Percentiles rank a stretch among this genome's conserved stretches.
Conservation (phyloP, 176 grass and related monocot genomes). For the Phyllostachys edulis region DNA sequence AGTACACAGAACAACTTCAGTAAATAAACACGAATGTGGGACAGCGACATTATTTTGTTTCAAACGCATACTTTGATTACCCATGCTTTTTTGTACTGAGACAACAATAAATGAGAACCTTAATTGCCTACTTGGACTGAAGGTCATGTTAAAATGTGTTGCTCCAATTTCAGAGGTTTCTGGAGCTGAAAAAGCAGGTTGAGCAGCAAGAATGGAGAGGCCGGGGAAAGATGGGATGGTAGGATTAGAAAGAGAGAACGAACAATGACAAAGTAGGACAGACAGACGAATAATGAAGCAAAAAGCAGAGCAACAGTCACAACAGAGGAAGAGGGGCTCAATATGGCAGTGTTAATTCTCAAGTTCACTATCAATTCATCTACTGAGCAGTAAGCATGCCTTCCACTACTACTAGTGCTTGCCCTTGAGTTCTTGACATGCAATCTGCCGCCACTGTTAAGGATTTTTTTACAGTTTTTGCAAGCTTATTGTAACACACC, state of each 20-base stretch:
- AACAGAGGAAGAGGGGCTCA: background rate
- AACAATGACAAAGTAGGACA: background rate
- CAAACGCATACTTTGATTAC: background rate
- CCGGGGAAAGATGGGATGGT: background rate
- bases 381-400: background rate
- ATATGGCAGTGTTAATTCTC: background rate
- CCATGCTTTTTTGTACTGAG: background rate
- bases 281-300: background rate
- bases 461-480: background rate
- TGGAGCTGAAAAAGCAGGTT: background rate
- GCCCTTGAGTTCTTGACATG: background rate
- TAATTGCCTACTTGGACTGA: background rate
- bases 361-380: background rate
- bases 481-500: background rate
- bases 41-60: background rate
- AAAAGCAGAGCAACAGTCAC: background rate
- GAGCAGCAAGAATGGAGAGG: background rate
- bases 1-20: too few relatives aligned
- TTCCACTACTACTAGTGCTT: background rate
- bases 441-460: background rate
- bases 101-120: background rate
- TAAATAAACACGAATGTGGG: background rate
- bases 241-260: background rate
- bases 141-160: background rate
- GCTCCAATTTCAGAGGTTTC: background rate